Base-by-base conservation (phyloP, 768 basidiomycete species). In the Russula olivacea region DNA sequence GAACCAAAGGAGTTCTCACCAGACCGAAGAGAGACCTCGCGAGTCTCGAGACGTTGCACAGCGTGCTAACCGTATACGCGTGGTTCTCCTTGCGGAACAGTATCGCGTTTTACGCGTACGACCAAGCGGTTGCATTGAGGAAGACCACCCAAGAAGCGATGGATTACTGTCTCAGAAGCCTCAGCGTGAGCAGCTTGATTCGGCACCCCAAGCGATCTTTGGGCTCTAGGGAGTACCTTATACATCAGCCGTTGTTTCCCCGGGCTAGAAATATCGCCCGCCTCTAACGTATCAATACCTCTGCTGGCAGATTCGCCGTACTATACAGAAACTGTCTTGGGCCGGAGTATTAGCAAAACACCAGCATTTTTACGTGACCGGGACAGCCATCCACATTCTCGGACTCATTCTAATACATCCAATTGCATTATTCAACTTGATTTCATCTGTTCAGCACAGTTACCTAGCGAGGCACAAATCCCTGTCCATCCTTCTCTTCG, bases 31-130 rank as follows among this genome's bases (percentile, higher is more conserved):
- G 49, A 12, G 51, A 67, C 45, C 68, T 71, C 67, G 32, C 23
- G 43, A 56, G 54, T 17, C 73, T 98, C 51, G 95, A 98, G 73
- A 77, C 80, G 6, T 74, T 91, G 63, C 93, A 99, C 74, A 88
- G 87, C 69, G 75, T 83, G 34, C 69, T 92, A 32, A 85, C 87
- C 15, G 68, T 88, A 23, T 98, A 98, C 74, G 76, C 93, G 54
- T 99, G 96, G 96, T 78, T 94, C 66, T 78, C 80, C 21, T 86
- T 83, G 72, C 86, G 94, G 43, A 79, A 83, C 61, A 78, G 83
- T 0, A 77, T 91, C 57, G 78, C 85, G 9, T 98, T 89, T 72
- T 73, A 80, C 4, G 78, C 88, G n/a, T 75, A 79, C 36, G 71
- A 75, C 7, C 72, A 75, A 30, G 88, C 85, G 1, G 66, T 73